Conservation (phyloP, 2,329 filamentous ascomycete species). For the Alternaria triticina region DNA sequence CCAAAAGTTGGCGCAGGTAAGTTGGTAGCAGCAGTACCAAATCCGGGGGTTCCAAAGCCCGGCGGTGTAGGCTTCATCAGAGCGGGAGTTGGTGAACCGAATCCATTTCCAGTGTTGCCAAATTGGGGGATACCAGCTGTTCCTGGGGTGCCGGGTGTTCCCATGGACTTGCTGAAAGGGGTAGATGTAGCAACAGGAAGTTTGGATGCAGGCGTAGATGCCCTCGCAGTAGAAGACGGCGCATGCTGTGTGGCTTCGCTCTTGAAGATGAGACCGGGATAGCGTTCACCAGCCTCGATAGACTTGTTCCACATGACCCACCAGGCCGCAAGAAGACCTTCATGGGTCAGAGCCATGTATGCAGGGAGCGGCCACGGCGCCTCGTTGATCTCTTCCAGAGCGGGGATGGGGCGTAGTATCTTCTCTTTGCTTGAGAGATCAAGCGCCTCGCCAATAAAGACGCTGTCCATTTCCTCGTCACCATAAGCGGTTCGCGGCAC, state of each 20-base stretch:
- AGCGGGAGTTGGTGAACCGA: conserved; percentile 11
- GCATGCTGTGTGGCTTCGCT: conserved; percentile 22
- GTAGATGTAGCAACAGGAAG: conserved; percentile 16
- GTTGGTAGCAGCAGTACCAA: conserved; percentile 22
- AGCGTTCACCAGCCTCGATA: conserved; percentile 74
- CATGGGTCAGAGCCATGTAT: conserved; percentile 84
- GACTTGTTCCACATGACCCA: conserved; percentile 93
- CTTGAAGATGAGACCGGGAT: conserved; percentile 69
- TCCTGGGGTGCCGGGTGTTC: conserved; percentile 32
- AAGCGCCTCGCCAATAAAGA: conserved; percentile 77
- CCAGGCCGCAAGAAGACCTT: conserved; percentile 85
- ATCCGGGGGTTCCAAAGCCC: conserved; percentile 31
- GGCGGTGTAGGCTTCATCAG: conserved; percentile 21
- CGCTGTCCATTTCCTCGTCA: conserved; percentile 67
- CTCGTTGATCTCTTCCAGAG: conserved; percentile 77
- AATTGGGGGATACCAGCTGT: conserved; percentile 21
- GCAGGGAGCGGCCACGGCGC: conserved; percentile 83
- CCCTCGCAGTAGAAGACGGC: conserved; percentile 36
- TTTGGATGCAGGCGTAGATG: conserved; percentile 13
- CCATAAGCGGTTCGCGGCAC: conserved; percentile 53
- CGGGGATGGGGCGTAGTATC: conserved; percentile 77
- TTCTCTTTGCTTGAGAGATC: conserved; percentile 85
- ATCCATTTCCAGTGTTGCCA: conserved; percentile 10
- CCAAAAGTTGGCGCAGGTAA: conserved; percentile 18
- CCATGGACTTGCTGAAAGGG: conserved; percentile 20